These are phyloP conservation scores for Coemansia sp. DNA, from an alignment of 192 early-diverging fungal genomes.

Conservation along the genomic window DNA sequence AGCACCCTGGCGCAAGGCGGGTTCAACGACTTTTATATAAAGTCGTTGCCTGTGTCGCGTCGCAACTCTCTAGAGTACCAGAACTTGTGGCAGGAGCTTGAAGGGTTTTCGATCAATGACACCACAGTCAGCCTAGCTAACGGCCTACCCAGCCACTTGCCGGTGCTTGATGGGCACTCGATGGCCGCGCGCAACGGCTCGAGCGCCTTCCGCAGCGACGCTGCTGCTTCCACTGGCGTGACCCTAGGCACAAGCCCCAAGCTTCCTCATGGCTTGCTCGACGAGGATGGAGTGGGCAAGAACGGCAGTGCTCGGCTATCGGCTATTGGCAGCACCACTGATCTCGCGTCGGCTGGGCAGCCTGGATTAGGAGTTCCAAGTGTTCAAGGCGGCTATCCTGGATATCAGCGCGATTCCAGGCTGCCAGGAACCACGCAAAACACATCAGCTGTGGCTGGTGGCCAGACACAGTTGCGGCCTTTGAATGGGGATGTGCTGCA, in stretches of 20 bases:
- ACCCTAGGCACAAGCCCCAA: constrained; percentile 47
- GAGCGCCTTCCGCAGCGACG: constrained; percentile 31
- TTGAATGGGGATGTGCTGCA: constrained; percentile 5
- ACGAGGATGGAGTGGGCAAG: constrained; percentile 35
- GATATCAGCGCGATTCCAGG: neutral
- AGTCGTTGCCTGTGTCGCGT: constrained; percentile 66
- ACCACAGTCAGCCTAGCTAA: constrained; percentile 1
- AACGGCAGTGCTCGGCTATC: neutral
- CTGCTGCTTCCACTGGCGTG: neutral
- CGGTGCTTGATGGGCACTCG: constrained; percentile 30
- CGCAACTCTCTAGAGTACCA: constrained; percentile 70
- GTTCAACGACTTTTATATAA: constrained; percentile 48
- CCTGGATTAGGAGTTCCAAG: neutral
- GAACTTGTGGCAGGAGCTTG: constrained; percentile 51
- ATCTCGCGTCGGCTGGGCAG: constrained; percentile 6
- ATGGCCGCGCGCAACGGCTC: constrained; percentile 36
- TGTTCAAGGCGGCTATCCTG: neutral
- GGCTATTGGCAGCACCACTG: constrained; percentile 15
- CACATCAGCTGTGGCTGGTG: neutral
- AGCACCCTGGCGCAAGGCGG: constrained; percentile 22
- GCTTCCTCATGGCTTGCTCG: constrained; percentile 48
- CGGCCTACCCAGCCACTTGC: constrained; percentile 8
- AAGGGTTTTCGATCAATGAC: constrained; percentile 47
- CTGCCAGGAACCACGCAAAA: neutral
- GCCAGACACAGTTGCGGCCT: constrained; percentile 6